Evolutionary conservation across 106 monocot species (phyloP).

Genomic region (Narthecium ossifragum): DNA sequence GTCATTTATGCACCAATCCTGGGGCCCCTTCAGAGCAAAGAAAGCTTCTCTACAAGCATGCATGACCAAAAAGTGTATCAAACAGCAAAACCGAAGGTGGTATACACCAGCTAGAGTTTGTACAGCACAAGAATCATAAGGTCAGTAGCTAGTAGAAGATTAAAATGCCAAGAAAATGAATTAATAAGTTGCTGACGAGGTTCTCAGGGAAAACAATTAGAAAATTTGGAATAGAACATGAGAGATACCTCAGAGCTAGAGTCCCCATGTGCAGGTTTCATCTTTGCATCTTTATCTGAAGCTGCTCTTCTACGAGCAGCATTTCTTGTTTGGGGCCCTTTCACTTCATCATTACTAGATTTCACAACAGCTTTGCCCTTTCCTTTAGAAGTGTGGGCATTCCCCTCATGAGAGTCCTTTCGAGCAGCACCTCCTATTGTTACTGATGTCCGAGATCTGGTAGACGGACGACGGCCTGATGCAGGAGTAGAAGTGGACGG

Average conservation of each 20-base stretch:
- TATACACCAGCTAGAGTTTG: too few species aligned
- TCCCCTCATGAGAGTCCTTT: constrained; percentile 57
- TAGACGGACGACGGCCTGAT: constrained; percentile 54
- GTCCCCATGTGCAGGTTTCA: constrained; percentile 47
- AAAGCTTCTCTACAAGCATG: too few species aligned
- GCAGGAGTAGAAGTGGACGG: constrained; percentile 39
- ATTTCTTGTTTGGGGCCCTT: constrained; percentile 84
- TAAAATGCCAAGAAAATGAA: too few species aligned
- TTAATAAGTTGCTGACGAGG: too few species aligned
- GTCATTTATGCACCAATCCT: too few species aligned
- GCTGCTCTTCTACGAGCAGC: constrained; percentile 60
- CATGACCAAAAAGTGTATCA: too few species aligned
- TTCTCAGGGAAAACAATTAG: too few species aligned
- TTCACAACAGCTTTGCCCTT: constrained; percentile 94
- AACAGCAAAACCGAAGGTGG: too few species aligned
- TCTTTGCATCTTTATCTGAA: constrained; percentile 64
- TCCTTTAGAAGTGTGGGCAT: constrained; percentile 58
- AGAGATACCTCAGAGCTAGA: constrained; percentile 73
- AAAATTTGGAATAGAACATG: too few species aligned
- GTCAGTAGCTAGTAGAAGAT: too few species aligned
- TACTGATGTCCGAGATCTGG: constrained; percentile 67
- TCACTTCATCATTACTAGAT: constrained; percentile 47
- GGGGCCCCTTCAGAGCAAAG: too few species aligned
- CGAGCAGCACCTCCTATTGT: constrained; percentile 42
- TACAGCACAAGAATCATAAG: too few species aligned